phyloP scores from a whole-genome alignment of 495 filamentous ascomycete genomes.

The Stereocaulon alpinum region DNA sequence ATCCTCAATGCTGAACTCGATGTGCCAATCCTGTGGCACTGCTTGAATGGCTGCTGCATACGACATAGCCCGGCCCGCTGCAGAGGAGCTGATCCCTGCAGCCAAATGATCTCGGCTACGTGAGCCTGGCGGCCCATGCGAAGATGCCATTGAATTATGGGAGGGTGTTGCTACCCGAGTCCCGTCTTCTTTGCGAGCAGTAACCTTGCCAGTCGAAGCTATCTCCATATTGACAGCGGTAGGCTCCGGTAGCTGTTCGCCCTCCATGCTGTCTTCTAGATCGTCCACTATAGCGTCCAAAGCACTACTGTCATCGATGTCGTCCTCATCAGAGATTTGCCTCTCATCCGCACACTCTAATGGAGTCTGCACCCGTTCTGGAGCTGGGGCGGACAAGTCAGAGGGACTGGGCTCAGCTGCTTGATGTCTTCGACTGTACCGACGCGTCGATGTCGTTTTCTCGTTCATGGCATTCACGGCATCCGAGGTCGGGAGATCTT shows the following conservation, averaged over 20 bases:
- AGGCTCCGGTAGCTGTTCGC: conserved; percentile 61
- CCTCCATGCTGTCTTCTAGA: conserved; percentile 79
- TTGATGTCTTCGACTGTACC: conserved; percentile 46
- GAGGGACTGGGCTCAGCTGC: conserved; percentile 36
- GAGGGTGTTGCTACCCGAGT: conserved; percentile 81
- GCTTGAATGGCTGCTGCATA: conserved; percentile 75
- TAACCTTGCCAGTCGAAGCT: conserved; percentile 81
- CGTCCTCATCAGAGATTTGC: conserved; percentile 67
- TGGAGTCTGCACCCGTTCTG: conserved; percentile 37
- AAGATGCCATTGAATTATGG: conserved; percentile 42
- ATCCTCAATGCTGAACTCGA: conserved; percentile 85
- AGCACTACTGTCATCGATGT: conserved; percentile 55
- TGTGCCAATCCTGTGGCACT: conserved; percentile 90
- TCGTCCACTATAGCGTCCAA: conserved; percentile 85
- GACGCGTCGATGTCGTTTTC: conserved; percentile 36
- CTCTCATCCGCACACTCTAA: conserved; percentile 94
- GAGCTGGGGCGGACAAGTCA: conserved; percentile 39
- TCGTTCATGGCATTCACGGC: conserved; percentile 29
- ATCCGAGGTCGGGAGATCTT: conserved; percentile 24
- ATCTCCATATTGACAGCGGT: conserved; percentile 90
- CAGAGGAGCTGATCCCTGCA: conserved; percentile 30
- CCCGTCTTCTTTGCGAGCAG: conserved; percentile 93
- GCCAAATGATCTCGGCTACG: conserved; percentile 38
- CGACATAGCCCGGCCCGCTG: conserved; percentile 46
- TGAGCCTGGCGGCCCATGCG: conserved; percentile 27